Conservation (phyloP, 257 asterid species). For the Vinca minor region DNA sequence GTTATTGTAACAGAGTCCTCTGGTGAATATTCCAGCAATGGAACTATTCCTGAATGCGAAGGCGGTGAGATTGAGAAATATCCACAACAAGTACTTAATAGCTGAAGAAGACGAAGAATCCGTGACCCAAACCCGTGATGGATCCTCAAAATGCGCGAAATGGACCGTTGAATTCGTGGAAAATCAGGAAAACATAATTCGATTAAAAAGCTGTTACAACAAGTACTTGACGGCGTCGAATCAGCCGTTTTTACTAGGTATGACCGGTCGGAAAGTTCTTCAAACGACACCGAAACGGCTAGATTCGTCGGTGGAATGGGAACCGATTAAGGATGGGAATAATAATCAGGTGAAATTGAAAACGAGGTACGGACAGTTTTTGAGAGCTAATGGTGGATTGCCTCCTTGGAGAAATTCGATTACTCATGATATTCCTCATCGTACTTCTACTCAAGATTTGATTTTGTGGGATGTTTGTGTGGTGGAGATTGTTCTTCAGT, state of each 20-base stretch:
- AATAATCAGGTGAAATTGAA: conserved; percentile 62
- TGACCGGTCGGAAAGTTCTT: conserved; percentile 69
- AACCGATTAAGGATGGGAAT: conserved; percentile 66
- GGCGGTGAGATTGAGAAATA: conserved; percentile 26
- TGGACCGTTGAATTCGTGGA: conserved; percentile 34
- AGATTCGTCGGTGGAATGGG: conserved; percentile 93
- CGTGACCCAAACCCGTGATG: conserved; percentile 32
- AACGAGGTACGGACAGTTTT: conserved; percentile 78
- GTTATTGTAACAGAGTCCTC: conserved; percentile 13
- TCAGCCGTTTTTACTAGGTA: conserved; percentile 45
- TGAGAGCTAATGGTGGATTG: conserved; percentile 79
- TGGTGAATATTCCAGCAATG: conserved; percentile 24
- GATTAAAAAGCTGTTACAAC: conserved; percentile 32
- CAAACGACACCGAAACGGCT: conserved; percentile 61
- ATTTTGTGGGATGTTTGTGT: conserved; percentile 74
- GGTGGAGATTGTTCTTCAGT: conserved; percentile 42
- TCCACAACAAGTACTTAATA: conserved; percentile 31
- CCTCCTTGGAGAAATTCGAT: conserved; percentile 95
- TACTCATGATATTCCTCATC: conserved; percentile 83
- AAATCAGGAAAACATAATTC: conserved; percentile 21
- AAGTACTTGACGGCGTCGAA: conserved; percentile 39
- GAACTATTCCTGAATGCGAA: conserved; percentile 33
- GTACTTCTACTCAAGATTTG: conserved; percentile 80
- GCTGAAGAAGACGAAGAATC: conserved; percentile 41
- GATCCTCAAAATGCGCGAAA: conserved; percentile 25